These are phyloP conservation scores for Paraconiothyrium sp. DNA, from an alignment of 2,329 filamentous ascomycete genomes.

Conservation along the genomic window DNA sequence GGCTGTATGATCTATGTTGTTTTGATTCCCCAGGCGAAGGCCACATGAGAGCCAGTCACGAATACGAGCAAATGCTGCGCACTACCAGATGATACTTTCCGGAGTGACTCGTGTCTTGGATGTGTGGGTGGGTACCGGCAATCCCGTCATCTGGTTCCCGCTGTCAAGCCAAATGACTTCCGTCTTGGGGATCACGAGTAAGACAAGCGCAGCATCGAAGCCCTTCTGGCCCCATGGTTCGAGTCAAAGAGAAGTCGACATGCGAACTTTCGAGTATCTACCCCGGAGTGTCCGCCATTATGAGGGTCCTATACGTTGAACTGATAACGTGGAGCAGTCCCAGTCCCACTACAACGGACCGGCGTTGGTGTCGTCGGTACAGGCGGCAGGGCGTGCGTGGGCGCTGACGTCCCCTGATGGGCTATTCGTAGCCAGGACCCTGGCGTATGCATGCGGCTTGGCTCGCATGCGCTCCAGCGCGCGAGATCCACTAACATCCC, in stretches of 20 bases:
- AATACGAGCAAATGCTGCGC: slow-evolving; percentile 10
- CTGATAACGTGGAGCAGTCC: too few relatives aligned
- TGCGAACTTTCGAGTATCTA: too few relatives aligned
- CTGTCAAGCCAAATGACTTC: slow-evolving; percentile 2
- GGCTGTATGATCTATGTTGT: slow-evolving; percentile 8
- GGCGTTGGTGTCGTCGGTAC: slow-evolving; percentile 5
- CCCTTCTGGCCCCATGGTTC: neutral
- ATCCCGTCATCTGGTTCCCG: neutral
- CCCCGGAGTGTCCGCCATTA: too few relatives aligned
- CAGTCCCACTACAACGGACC: neutral
- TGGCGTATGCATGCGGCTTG: slow-evolving; percentile 15
- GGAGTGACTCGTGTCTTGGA: neutral
- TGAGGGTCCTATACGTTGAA: too few relatives aligned
- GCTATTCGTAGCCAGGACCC: slow-evolving; percentile 4
- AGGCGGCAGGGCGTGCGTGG: slow-evolving; percentile 6
- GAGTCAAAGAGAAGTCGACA: too few relatives aligned
- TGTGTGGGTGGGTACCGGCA: neutral
- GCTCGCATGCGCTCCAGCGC: slow-evolving; percentile 10
- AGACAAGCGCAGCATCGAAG: neutral
- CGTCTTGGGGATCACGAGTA: neutral
- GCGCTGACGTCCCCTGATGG: slow-evolving; percentile 12
- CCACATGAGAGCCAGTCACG: slow-evolving; percentile 9
- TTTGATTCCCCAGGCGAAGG: slow-evolving; percentile 21
- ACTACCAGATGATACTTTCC: neutral
- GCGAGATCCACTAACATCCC: slow-evolving; percentile 12